These are phyloP conservation scores for Botryotinia convoluta DNA, from an alignment of 2,329 filamentous ascomycete species.

Conservation along the genomic window DNA sequence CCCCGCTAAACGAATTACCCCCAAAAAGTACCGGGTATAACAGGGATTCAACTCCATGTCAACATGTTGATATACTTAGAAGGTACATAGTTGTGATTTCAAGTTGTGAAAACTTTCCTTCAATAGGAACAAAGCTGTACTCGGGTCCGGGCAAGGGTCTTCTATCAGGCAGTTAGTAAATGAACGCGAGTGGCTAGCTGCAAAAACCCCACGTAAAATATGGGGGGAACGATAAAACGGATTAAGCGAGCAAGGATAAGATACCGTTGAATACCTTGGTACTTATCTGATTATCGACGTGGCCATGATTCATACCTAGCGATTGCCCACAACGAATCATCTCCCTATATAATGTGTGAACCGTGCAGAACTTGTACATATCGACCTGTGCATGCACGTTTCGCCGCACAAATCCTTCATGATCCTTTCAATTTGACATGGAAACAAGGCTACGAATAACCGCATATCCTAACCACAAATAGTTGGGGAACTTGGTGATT, in stretches of 20 bases:
- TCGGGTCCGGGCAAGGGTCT: constrained; percentile 9
- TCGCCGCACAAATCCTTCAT: constrained; percentile 6
- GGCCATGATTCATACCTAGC: constrained; percentile 1
- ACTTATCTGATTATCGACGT: constrained; percentile 18
- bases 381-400: not conserved
- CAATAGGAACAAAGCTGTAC: constrained; percentile 6
- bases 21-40: not conserved
- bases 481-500: not conserved
- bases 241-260: constrained; percentile 6
- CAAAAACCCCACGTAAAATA: constrained; percentile 7
- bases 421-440: constrained; percentile 3
- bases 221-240: not conserved
- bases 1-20: constrained; percentile 5
- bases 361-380: not conserved
- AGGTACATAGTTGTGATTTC: not conserved
- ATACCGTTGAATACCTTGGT: not conserved
- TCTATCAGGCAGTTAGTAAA: not conserved
- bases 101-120: not conserved
- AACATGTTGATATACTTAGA: not conserved
- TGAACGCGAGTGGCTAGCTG: constrained; percentile 8
- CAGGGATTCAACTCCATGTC: not conserved
- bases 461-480: constrained; percentile 2
- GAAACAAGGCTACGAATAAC: not conserved
- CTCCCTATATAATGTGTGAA: not conserved
- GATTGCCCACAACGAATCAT: not conserved